phyloP scores from a whole-genome alignment of 2,329 filamentous ascomycete species.

The Penicillium italicum region DNA sequence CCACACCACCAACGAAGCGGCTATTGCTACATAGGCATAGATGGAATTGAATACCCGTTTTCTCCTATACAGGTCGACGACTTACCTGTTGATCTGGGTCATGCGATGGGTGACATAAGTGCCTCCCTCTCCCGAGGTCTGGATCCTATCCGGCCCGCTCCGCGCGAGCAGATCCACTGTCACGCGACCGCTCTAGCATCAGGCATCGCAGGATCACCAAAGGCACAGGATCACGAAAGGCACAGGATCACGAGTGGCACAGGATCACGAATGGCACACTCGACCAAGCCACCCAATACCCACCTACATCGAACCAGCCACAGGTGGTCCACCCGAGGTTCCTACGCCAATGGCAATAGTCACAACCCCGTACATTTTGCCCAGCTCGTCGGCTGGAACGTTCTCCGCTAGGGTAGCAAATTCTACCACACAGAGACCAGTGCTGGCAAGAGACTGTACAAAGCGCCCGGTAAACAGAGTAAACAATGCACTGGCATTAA shows the following conservation, averaged over 20 bases:
- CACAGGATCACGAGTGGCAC: too few species aligned
- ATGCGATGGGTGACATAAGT: background rate
- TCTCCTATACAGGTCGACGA: background rate
- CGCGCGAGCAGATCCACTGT: background rate
- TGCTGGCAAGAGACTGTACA: slow-evolving; percentile 26
- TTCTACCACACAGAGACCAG: slow-evolving; percentile 31
- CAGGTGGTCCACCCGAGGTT: slow-evolving; percentile 26
- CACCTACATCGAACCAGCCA: slow-evolving; percentile 28
- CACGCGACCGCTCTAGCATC: slow-evolving; percentile 19
- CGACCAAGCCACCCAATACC: slow-evolving; percentile 32
- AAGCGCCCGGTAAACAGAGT: slow-evolving; percentile 26
- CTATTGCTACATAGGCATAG: slow-evolving; percentile 42
- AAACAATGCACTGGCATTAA: slow-evolving; percentile 12
- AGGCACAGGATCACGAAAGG: too few species aligned
- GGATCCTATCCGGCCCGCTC: background rate
- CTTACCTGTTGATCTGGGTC: background rate
- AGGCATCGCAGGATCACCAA: slow-evolving; percentile 25
- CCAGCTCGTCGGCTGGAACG: slow-evolving; percentile 25
- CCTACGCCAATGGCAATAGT: slow-evolving; percentile 26
- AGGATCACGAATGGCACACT: slow-evolving; percentile 26
- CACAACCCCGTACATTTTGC: slow-evolving; percentile 25
- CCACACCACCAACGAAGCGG: slow-evolving; percentile 43
- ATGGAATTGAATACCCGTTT: slow-evolving; percentile 23
- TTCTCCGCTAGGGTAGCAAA: slow-evolving; percentile 27
- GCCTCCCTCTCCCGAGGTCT: background rate